Percentiles rank a stretch among this genome's conserved stretches.
These are phyloP conservation scores for Ceratonia siliqua DNA, from an alignment of 306 rosid species.

Conservation along the genomic window DNA sequence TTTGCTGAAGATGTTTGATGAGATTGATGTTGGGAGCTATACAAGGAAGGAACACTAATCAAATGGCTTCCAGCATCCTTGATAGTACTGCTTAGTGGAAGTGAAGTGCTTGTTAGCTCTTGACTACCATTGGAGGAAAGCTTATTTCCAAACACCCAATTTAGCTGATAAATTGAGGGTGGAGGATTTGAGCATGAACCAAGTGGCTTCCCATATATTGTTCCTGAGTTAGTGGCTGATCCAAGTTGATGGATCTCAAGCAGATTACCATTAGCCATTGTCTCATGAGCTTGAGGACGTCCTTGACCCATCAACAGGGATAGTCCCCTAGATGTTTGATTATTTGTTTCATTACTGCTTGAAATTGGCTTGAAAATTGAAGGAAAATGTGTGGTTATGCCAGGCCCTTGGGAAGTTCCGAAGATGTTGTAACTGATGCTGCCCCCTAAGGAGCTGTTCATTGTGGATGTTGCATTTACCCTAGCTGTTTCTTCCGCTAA, in stretches of 20 bases:
- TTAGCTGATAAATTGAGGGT: slow-evolving; percentile 48
- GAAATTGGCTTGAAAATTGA: slow-evolving; percentile 57
- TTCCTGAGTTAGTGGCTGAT: slow-evolving; percentile 25
- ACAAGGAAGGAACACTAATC: slow-evolving; percentile 66
- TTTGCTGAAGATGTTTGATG: slow-evolving; percentile 48
- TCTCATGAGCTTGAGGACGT: slow-evolving; percentile 40
- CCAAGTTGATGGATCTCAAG: slow-evolving; percentile 57
- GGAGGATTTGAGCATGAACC: slow-evolving; percentile 44
- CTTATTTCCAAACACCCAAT: slow-evolving; percentile 70
- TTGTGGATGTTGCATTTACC: slow-evolving; percentile 52
- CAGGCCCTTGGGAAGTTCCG: slow-evolving; percentile 43
- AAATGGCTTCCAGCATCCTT: slow-evolving; percentile 42
- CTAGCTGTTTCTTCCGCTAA: slow-evolving; percentile 80
- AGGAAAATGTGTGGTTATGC: slow-evolving; percentile 49
- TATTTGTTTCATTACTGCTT: slow-evolving; percentile 29
- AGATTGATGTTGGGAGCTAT: slow-evolving; percentile 55
- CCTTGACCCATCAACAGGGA: slow-evolving; percentile 62
- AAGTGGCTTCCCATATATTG: slow-evolving; percentile 44
- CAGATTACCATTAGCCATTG: slow-evolving; percentile 30
- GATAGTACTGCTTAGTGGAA: slow-evolving; percentile 41
- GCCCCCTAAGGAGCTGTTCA: slow-evolving; percentile 27
- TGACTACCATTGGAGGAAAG: slow-evolving; percentile 35
- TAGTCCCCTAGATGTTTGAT: slow-evolving; percentile 45
- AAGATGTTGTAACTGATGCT: slow-evolving; percentile 49
- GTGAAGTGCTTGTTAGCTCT: slow-evolving; percentile 44